Percentiles rank a stretch among this genome's conserved stretches.
Conservation (phyloP, 2,329 filamentous ascomycete species). For the Periconia digitata region DNA sequence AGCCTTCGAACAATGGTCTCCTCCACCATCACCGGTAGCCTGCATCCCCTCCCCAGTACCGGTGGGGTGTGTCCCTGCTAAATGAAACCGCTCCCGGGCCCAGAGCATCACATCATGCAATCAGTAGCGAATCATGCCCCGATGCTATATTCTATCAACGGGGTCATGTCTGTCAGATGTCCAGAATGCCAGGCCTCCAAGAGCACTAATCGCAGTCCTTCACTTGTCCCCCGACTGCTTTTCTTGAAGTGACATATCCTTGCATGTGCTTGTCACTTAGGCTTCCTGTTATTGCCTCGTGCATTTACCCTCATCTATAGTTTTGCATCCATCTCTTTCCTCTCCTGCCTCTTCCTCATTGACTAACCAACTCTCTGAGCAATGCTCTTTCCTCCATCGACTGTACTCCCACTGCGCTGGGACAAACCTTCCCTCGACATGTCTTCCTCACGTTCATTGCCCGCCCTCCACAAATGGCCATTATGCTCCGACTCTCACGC, state of each 20-base stretch:
- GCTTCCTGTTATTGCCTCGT: background rate
- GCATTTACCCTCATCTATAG: too few relatives aligned
- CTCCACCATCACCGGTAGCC: conserved; percentile 1
- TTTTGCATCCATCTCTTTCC: too few relatives aligned
- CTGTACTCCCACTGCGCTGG: background rate
- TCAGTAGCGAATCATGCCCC: background rate
- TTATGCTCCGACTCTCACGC: conserved; percentile 4
- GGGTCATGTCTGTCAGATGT: background rate
- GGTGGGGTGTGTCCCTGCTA: background rate
- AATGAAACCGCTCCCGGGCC: background rate
- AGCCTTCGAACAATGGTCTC: background rate
- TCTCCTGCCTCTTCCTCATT: background rate
- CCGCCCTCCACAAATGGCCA: background rate
- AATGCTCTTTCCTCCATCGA: background rate
- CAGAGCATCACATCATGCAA: background rate
- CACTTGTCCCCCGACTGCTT: background rate
- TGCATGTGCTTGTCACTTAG: conserved; percentile 4
- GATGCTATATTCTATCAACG: background rate
- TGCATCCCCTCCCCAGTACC: background rate
- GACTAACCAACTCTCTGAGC: background rate
- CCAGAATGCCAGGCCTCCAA: background rate
- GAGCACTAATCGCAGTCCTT: background rate
- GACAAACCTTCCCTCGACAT: background rate
- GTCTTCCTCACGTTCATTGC: background rate
- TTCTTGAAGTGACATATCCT: conserved; percentile 3